Conservation (phyloP, 2,329 filamentous ascomycete genomes). For the Fusarium protoensiforme region DNA sequence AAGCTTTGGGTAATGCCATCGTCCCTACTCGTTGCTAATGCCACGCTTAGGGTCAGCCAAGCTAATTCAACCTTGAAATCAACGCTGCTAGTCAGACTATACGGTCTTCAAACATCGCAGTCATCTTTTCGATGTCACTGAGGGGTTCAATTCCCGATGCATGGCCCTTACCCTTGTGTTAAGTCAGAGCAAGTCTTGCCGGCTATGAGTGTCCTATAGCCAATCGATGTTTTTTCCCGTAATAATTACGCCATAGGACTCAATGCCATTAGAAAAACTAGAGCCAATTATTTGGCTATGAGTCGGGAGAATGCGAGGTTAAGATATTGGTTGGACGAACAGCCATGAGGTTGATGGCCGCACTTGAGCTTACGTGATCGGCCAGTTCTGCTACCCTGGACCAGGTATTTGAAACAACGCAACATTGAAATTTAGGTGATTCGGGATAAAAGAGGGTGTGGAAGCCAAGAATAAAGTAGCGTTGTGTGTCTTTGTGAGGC, state of each 20-base stretch:
- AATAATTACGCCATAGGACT: not conserved
- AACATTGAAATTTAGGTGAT: not conserved
- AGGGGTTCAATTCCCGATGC: not conserved
- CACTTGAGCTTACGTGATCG: not conserved
- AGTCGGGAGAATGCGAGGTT: not conserved
- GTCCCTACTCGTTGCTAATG: not conserved
- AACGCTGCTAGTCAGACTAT: rapidly evolving
- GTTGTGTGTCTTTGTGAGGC: not conserved
- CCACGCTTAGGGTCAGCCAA: not conserved
- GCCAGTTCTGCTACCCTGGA: not conserved
- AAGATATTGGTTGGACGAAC: not conserved
- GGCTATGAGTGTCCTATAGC: not conserved
- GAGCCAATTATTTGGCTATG: not conserved
- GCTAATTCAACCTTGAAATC: not conserved
- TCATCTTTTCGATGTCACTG: too few species aligned
- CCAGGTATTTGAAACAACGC: not conserved
- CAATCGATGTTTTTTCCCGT: not conserved
- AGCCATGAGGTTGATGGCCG: not conserved
- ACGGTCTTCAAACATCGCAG: not conserved
- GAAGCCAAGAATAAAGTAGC: not conserved
- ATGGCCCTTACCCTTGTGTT: not conserved
- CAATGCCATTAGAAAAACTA: not conserved
- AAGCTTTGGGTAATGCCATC: not conserved
- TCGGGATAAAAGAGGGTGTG: not conserved
- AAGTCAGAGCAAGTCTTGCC: not conserved